A percentile compares a stretch with the other conserved stretches of the same genome.
Evolutionary conservation across 768 basidiomycete species (phyloP).

Genomic region (Suillus americanus): DNA sequence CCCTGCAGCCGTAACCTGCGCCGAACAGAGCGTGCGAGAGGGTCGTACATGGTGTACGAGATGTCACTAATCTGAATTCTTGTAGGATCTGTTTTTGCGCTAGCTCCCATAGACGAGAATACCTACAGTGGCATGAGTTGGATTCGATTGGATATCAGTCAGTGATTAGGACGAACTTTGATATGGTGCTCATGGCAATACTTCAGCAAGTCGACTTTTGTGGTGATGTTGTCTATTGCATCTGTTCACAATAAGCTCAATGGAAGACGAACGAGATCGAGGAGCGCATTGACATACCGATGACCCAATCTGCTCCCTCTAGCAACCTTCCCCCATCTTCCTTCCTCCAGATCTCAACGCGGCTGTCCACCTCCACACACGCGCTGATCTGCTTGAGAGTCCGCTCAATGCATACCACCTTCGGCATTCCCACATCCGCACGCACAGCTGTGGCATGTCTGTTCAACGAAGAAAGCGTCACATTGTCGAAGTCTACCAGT

Average conservation of each 20-base stretch:
- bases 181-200: conserved; percentile 81
- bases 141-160: neutral
- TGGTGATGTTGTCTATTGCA: conserved; percentile 96
- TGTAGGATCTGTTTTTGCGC: conserved; percentile 93
- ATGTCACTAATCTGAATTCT: conserved; percentile 95
- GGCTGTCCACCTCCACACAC: conserved; percentile 86
- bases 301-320: conserved; percentile 90
- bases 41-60: conserved; percentile 89
- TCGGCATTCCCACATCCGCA: conserved; percentile 91
- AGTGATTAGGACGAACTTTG: conserved; percentile 52
- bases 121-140: conserved; percentile 44
- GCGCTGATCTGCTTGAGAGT: conserved; percentile 70
- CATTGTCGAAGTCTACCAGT: conserved; percentile 94
- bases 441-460: conserved; percentile 88
- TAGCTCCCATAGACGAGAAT: conserved; percentile 96
- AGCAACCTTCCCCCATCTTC: conserved; percentile 74
- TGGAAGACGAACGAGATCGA: conserved; percentile 10
- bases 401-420: conserved; percentile 76
- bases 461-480: conserved; percentile 92
- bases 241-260: conserved; percentile 43
- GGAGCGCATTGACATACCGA: conserved; percentile 50
- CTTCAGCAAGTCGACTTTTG: conserved; percentile 91
- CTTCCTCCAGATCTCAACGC: conserved; percentile 84
- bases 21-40: conserved; percentile 89
- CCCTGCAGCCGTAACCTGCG: conserved; percentile 65